Base-by-base conservation (phyloP, 2,329 filamentous ascomycete species). In the Trichophyton equinum region DNA sequence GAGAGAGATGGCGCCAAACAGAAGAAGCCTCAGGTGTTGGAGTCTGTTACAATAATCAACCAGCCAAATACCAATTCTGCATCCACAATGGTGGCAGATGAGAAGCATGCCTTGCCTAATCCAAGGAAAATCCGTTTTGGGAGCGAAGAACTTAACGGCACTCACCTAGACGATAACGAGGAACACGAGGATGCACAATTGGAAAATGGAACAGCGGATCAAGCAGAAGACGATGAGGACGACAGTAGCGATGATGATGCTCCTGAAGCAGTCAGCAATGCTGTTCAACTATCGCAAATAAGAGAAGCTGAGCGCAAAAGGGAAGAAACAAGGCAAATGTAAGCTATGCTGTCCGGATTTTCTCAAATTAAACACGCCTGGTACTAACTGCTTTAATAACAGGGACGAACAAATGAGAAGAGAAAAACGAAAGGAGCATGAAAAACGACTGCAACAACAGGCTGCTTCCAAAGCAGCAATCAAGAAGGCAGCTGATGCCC, bases 241-340 rank as follows among this genome's bases (percentile, higher is more conserved):
- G 69, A 68, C 25, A 70, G 68, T 55, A 71, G 72, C 58, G 73
- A 74, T 53, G 74, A 76, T 60, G 72, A 73, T n/a, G 74, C 74
- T n/a, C 74, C 74, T 8, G 74, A 76, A 63, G 67, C 71, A 11
- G 67, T 76, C 44, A 70, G 75, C 49, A 76, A 76, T 63, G 72
- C 74, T 44, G 68, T 70, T 1, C 71, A 76, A 61, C 60, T 75
- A 30, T 64, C 69, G 44, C 71, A 71, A 61, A 67, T 76, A n/a
- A 75, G 70, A 63, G 68, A 69, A 22, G 68, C 71, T 46, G 71
- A 73, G n/a, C 72, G 72, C 64, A 75, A 71, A 62, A 69, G 70
- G 66, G 72, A 74, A 61, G 65, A 69, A 60, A 66, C 68, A 11
- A 72, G 68, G 61, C 72, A 74, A 69, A 67, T 67, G 74, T 76